A percentile compares a stretch with the other conserved stretches of the same genome.
Conservation (phyloP, 106 monocot species). For the Alisma plantagoaquatica region DNA sequence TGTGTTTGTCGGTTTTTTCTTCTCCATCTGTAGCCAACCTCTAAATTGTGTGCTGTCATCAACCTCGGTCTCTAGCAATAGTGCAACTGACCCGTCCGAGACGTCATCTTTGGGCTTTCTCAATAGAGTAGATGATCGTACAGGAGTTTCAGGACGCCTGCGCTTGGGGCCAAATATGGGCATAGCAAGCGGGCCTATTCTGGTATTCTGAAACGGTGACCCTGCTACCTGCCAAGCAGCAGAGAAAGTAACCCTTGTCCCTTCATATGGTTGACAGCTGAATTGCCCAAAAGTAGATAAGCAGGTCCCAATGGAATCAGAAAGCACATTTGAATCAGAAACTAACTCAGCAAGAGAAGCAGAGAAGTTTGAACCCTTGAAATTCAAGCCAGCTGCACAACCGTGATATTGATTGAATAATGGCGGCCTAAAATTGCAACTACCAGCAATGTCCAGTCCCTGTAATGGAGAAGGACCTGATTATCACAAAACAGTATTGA, state of each 20-base stretch:
- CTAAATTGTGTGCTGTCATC: constrained; percentile 34
- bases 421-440: constrained; percentile 29
- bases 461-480: too few relatives aligned
- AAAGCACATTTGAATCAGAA: constrained; percentile 11
- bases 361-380: constrained; percentile 30
- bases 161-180: constrained; percentile 16
- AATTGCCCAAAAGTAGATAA: constrained; percentile 49
- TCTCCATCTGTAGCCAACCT: constrained; percentile 69
- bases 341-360: constrained; percentile 49
- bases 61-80: constrained; percentile 57
- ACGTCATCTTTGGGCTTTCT: constrained; percentile 1
- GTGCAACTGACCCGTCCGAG: constrained; percentile 32
- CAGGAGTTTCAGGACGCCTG: neutral
- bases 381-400: constrained; percentile 46
- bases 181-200: constrained; percentile 27
- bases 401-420: constrained; percentile 34
- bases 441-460: constrained; percentile 7
- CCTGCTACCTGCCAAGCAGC: constrained; percentile 35
- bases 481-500: too few relatives aligned
- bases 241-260: constrained; percentile 40
- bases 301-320: constrained; percentile 8
- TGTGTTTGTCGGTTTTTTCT: constrained; percentile 3
- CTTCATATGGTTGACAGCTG: constrained; percentile 41
- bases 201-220: constrained; percentile 15
- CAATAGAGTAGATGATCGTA: neutral